These are phyloP conservation scores for Cryphonectria radicalis DNA, from an alignment of 2,329 filamentous ascomycete genomes.

Conservation along the genomic window DNA sequence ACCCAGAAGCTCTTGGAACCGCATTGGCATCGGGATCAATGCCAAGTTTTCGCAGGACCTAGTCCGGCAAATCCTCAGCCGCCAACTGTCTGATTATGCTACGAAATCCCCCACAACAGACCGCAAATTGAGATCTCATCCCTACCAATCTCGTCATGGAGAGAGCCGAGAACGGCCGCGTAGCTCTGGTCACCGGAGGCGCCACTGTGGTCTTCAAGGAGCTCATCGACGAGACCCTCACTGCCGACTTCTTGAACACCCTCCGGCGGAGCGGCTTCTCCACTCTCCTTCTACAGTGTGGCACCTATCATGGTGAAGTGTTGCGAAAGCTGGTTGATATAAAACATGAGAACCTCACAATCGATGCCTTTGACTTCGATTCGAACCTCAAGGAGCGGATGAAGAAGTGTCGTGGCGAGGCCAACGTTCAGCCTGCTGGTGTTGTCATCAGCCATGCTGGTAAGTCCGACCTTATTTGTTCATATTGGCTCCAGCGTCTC, in stretches of 20 bases:
- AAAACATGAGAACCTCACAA: slow-evolving; percentile 43
- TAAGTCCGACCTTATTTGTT: slow-evolving; percentile 45
- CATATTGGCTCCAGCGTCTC: background rate
- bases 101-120: background rate
- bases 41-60: too few species aligned
- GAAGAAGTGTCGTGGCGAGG: slow-evolving; percentile 52
- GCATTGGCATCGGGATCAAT: background rate
- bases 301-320: slow-evolving; percentile 67
- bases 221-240: slow-evolving; percentile 70
- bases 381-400: slow-evolving; percentile 65
- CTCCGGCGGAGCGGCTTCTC: slow-evolving; percentile 68
- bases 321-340: slow-evolving; percentile 35
- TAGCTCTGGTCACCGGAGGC: slow-evolving; percentile 87
- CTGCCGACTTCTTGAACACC: slow-evolving; percentile 62
- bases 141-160: background rate
- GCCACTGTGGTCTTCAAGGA: slow-evolving; percentile 83
- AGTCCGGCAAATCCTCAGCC: background rate
- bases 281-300: slow-evolving; percentile 79
- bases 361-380: slow-evolving; percentile 71
- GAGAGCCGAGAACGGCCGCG: slow-evolving; percentile 32
- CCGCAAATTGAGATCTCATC: background rate
- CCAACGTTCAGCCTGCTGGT: slow-evolving; percentile 60
- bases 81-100: background rate
- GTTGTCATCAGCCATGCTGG: slow-evolving; percentile 89
- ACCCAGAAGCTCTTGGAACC: background rate